Evolutionary conservation across 2,329 filamentous ascomycete species (phyloP).

Genomic region (Ramichloridium luteum): DNA sequence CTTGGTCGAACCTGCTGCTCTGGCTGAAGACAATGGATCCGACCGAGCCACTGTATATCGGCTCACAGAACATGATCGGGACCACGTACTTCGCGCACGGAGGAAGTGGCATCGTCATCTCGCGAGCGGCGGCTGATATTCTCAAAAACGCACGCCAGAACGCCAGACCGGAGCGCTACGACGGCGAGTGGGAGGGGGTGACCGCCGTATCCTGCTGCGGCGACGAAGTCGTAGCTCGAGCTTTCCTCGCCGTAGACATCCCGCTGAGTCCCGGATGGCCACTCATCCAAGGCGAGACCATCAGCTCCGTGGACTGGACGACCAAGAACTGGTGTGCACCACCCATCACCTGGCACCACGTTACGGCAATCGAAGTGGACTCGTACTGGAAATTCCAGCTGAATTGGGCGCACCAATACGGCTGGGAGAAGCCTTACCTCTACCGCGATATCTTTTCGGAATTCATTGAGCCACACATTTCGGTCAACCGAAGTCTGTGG

Average conservation of each 20-base stretch:
- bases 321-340: conserved; percentile 33
- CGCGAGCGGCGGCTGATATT: conserved; percentile 28
- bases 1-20: conserved; percentile 36
- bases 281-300: conserved; percentile 33
- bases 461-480: conserved; percentile 22
- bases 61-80: conserved; percentile 31
- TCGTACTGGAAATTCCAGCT: conserved; percentile 23
- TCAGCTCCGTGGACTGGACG: conserved; percentile 31
- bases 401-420: conserved; percentile 20
- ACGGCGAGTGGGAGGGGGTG: conserved; percentile 30
- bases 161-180: conserved; percentile 27
- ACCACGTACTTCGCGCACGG: conserved; percentile 31
- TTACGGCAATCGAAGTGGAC: conserved; percentile 21
- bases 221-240: conserved; percentile 42
- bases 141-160: conserved; percentile 28
- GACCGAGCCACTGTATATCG: conserved; percentile 35
- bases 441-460: conserved; percentile 23
- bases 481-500: conserved; percentile 22
- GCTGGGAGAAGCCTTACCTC: conserved; percentile 22
- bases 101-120: conserved; percentile 34
- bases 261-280: conserved; percentile 33
- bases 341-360: conserved; percentile 29
- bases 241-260: conserved; percentile 35
- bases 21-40: conserved; percentile 40
- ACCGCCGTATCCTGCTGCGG: conserved; percentile 41